Evolutionary conservation across 2,329 filamentous ascomycete species (phyloP), one percentile per base, ranked within the genome.

Genomic region (Aspergillus novoparasiticus): DNA sequence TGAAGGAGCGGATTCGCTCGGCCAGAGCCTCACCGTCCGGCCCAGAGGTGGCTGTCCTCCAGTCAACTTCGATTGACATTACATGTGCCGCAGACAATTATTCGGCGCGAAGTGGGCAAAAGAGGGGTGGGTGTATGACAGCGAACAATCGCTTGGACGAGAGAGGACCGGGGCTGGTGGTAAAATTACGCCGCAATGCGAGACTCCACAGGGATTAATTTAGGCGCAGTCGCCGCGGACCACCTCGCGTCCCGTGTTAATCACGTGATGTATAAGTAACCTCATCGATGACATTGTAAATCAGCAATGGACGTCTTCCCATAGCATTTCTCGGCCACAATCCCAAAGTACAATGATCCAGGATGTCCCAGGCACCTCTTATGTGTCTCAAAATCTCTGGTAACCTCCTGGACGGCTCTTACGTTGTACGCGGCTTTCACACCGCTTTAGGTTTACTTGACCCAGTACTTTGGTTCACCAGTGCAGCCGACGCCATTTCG

Each of bases 11-110:
- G 79, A 99, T 96, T 66, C 86, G 87, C 75, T 93, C 90, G 56
- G 94, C 93, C 65, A 97, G 88, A 59, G 88, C 91, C 68, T 89
- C 86, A 61, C 95, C 94, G 79, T 98, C 94, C 56, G 93, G 88
- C 32, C 95, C 95, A 66, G 89, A 89, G 26, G 94, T 98, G 75
- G 98, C 87, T 66, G 90, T 91, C 74, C 95, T 90, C 95, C 95
- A 99, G 80, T 96, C 93, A 77, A 99, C 90, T 75, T 98, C 94
- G 82, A 99, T 94, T 71, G 95, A 98, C 95, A 99, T 99, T 65
- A 79, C 48, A 51, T 51, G 48, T 51, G 48, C 48, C 10, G 48
- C 28, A 51, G 28, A 21, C 28, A 21, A 12, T 34, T 14, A n/a
- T 51, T 51, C 19, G 48, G 26, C 12, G 23, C 11, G 46, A 28